These are phyloP conservation scores for Mycena vitilis DNA, from an alignment of 768 basidiomycete species.

Conservation along the genomic window DNA sequence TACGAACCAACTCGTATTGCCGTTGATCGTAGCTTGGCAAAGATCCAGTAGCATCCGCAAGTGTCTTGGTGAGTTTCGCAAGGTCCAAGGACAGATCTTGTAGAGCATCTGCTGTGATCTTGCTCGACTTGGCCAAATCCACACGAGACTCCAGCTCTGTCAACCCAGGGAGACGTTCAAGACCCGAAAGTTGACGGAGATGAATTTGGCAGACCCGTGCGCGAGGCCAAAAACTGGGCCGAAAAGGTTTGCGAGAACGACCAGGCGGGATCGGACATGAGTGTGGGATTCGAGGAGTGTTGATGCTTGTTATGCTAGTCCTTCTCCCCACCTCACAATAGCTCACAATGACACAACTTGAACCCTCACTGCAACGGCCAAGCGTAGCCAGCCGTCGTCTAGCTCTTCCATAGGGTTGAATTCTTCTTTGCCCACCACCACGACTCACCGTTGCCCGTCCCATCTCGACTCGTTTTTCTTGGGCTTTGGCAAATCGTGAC, in stretches of 20 bases:
- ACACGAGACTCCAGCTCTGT: constrained; percentile 64
- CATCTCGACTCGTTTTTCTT: no score
- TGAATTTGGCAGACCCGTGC: constrained; percentile 57
- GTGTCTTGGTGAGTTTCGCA: constrained; percentile 68
- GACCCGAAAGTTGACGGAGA: constrained; percentile 30
- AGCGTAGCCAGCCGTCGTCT: no score
- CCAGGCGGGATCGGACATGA: constrained; percentile 50
- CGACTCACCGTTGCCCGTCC: no score
- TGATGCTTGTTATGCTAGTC: background rate
- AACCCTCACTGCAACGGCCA: no score
- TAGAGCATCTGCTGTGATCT: constrained; percentile 46
- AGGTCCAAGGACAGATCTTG: constrained; percentile 61
- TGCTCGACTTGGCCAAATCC: constrained; percentile 49
- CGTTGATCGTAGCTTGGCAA: constrained; percentile 82
- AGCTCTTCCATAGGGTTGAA: no score
- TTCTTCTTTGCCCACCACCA: no score
- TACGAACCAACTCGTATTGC: constrained; percentile 73
- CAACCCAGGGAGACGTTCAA: constrained; percentile 32
- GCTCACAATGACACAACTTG: no score
- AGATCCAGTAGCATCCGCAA: constrained; percentile 72
- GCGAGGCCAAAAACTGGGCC: constrained; percentile 59
- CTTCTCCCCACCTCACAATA: no score
- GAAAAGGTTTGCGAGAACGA: constrained; percentile 65
- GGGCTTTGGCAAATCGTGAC: no score
- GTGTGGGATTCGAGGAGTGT: background rate